Evolutionary conservation across 1,284 basidiomycete species (phyloP), one percentile per base, ranked within the genome.

Genomic region (Apiotrichum domesticum): DNA sequence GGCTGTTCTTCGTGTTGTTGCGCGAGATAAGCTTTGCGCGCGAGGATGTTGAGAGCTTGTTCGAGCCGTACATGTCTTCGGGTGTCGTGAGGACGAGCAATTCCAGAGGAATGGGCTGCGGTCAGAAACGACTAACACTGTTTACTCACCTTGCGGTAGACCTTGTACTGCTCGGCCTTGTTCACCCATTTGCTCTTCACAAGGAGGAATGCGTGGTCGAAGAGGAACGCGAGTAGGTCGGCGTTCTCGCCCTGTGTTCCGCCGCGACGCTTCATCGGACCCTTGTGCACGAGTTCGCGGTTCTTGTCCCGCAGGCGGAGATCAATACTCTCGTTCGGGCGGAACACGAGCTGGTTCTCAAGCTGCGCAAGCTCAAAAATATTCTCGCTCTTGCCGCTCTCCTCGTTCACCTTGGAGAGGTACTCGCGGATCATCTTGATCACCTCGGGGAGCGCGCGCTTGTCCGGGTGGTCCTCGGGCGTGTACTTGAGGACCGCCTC

Each of bases 141-240:
- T 4, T 39, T 1, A 80, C 87, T 72, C 70, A 94, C 91, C 66
- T 88, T 84, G 64, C 93, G 87, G 72, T 96, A 96, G 29, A 98
- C 95, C 72, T 92, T 92, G 77, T 86, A 88, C 68, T 94, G 88
- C 66, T 98, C 94, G 2, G 57, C 86, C 75, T 95, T 94, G 75
- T 87, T 88, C 51, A 80, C 86, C 70, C 75, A 89, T 73, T 84
- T 94, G 67, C 86, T 83, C 79, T 98, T 98, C 63, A 90, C 93
- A 83, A 98, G 90, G 46, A 99, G 79, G 53, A 99, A 78, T 0
- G 94, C 94, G 77, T 99, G 95, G 73, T 98, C 96, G 70, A 99
- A 97, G 64, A 98, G 78, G 80, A 96, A 97, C 4, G 96, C 88
- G 66, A 92, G 84, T 54, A 98, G 80, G 72, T 98, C 95, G 6